Evolutionary conservation across 2,329 filamentous ascomycete genomes (phyloP), one percentile per base, ranked within the genome.

Genomic region (Ascochyta koolunga): DNA sequence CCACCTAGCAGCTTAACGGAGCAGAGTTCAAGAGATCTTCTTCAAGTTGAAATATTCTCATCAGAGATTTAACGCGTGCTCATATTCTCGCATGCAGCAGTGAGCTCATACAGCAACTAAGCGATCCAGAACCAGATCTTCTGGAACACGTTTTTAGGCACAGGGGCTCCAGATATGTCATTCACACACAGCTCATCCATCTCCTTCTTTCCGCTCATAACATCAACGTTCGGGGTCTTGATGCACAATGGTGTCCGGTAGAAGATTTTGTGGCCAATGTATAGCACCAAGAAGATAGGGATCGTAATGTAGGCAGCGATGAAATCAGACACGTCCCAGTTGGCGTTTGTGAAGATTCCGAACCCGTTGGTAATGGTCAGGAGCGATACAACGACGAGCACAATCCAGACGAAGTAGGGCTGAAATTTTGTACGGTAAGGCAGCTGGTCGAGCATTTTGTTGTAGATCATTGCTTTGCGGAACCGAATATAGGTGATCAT

Each of bases 401-500:
- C 82, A 15, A 79, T 75, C 59, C 81, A 87, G 0, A 88, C 89
- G 11, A 82, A 83, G 59, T 76, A 81, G 1, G 80, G 80, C 59
- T 81, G 79, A 52, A 78, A 75, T 0, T 67, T 75, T 0, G 78
- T 77, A 50, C 70, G 74, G 72, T 80, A 82, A 1, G 83, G 82
- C 10, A 88, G 62, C 13, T 66, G 76, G 11, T 86, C 82, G 15
- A 82, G 76, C 33, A 90, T 82, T 55, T 80, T 79, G 58, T 86
- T 83, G 15, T 74, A 78, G n/a, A 61, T 56, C 44, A 74, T 59
- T 2, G 71, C 71, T 47, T 71, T 70, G 71, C 80, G 79, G 76
- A 88, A 88, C 6, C 84, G 82, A 36, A 88, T 72, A 68, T 83
- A 86, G 4, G 85, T 81, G 51, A 87, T 78, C 60, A 81, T 81